Conservation (phyloP, 176 grass and related monocot genomes). For the Carex kokanica region DNA sequence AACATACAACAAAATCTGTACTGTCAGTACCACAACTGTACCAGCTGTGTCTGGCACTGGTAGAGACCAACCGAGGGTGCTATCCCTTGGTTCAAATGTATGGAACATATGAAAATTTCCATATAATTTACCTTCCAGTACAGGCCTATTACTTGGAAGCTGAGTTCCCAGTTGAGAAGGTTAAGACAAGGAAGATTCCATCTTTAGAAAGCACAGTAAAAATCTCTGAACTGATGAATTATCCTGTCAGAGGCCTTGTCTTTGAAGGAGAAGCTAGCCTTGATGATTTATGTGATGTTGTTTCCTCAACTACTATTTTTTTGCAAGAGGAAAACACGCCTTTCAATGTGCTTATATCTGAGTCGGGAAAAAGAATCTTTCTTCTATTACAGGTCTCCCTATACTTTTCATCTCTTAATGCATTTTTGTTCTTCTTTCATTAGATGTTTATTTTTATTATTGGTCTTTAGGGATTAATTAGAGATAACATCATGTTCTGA, state of each 20-base stretch:
- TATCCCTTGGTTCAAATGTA: too few species aligned
- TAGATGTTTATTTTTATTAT: not conserved
- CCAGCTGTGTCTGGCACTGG: too few species aligned
- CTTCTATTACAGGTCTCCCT: slow-evolving; percentile 65
- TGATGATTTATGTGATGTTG: slow-evolving; percentile 49
- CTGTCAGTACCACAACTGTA: too few species aligned
- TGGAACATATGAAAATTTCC: too few species aligned
- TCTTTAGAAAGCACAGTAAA: too few species aligned
- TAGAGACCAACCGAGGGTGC: too few species aligned
- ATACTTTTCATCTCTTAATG: not conserved
- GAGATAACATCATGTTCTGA: not conserved
- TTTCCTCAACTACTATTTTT: slow-evolving; percentile 50
- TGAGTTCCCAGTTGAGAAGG: too few species aligned
- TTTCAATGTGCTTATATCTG: slow-evolving; percentile 86
- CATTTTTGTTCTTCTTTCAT: not conserved
- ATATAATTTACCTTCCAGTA: too few species aligned
- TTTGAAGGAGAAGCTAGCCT: slow-evolving; percentile 49
- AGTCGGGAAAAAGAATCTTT: slow-evolving; percentile 61
- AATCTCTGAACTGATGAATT: too few species aligned
- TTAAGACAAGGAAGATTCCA: too few species aligned
- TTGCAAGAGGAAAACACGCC: slow-evolving; percentile 76
- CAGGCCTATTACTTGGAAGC: too few species aligned
- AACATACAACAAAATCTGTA: too few species aligned
- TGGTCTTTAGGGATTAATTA: not conserved
- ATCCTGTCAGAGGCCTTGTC: slow-evolving; percentile 66